Conservation (phyloP, 192 early-diverging fungal genomes). For the Phycomyces nitens region DNA sequence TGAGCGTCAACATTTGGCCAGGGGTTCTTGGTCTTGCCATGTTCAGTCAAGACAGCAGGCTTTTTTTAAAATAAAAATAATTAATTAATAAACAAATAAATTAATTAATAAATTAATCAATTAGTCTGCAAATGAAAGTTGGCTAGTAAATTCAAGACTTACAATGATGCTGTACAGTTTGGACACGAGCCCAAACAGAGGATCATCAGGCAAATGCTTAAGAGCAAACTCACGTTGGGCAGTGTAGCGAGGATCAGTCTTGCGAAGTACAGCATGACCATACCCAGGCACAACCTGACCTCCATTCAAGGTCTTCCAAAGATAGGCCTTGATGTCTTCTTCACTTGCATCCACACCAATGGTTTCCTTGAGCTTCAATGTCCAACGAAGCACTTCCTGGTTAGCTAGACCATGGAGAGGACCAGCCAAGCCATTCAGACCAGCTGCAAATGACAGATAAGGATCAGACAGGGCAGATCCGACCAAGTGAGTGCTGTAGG, state of each 20-base stretch:
- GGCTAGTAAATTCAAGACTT: too few species aligned
- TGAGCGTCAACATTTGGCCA: conserved; percentile 99
- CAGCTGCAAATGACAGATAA: conserved; percentile 95
- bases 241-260: conserved; percentile 96
- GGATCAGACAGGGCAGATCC: conserved; percentile 98
- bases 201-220: conserved; percentile 95
- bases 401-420: conserved; percentile 99
- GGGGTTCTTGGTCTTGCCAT: conserved; percentile 99
- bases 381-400: conserved; percentile 99
- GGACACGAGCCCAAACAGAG: conserved; percentile 94
- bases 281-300: conserved; percentile 98
- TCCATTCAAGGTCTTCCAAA: conserved; percentile 91
- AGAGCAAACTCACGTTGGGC: conserved; percentile 98
- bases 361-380: conserved; percentile 84
- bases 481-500: conserved; percentile 61
- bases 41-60: conserved; percentile 92
- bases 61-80: too few species aligned
- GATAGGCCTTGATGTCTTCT: conserved; percentile 92
- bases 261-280: conserved; percentile 94
- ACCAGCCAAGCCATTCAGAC: conserved; percentile 95
- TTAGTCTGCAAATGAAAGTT: too few species aligned
- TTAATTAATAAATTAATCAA: too few species aligned
- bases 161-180: conserved; percentile 92
- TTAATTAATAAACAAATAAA: too few species aligned
- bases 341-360: conserved; percentile 86